Evolutionary conservation across 768 basidiomycete genomes (phyloP), one percentile per base, ranked within the genome.

Genomic region (Leccinum broughii): DNA sequence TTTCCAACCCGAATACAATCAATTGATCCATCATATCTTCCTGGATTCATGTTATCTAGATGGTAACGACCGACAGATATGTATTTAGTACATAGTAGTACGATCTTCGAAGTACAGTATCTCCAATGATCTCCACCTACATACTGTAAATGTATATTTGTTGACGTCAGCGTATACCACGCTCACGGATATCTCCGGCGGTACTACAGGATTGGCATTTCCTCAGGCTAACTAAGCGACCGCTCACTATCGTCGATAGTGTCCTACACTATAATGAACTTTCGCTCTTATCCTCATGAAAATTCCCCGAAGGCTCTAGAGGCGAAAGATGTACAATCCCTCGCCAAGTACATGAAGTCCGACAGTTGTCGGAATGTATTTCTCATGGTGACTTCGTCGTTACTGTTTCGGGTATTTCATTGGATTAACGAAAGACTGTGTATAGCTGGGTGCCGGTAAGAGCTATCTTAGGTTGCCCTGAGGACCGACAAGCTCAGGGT

Each of bases 341-440:
- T 92, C 10, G 88, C 85, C 4, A 80, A 85, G 60, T 90, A 88
- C 73, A 88, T 92, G 63, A 78, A 85, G 61, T 89, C 89, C 1
- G 77, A 83, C 34, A 73, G 78, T 59, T 92, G 90, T 76, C 83
- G 80, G 63, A 87, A 85, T 24, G 77, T 93, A 13, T 84, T 86
- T 59, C 77, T 92, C 55, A 90, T 93, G 90, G 90, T 91, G 60
- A 72, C 57, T 58, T 28, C 53, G 41, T 56, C 34, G 3, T 51
- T 35, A 15, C 39, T 14, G 37, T 48, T 32, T 57, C 34, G 44
- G 17, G 20, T 48, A 15, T 39, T 53, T 57, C 48, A 55, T 50
- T 64, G 4, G n/a, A 44, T 59, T 63, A 17, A 61, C 51, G 26
- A 30, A 32, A 17, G n/a, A 24, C 1, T 24, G 6, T 8, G 48